Evolutionary conservation across 768 basidiomycete genomes (phyloP).

Genomic region (Gautieria morchelliformis): DNA sequence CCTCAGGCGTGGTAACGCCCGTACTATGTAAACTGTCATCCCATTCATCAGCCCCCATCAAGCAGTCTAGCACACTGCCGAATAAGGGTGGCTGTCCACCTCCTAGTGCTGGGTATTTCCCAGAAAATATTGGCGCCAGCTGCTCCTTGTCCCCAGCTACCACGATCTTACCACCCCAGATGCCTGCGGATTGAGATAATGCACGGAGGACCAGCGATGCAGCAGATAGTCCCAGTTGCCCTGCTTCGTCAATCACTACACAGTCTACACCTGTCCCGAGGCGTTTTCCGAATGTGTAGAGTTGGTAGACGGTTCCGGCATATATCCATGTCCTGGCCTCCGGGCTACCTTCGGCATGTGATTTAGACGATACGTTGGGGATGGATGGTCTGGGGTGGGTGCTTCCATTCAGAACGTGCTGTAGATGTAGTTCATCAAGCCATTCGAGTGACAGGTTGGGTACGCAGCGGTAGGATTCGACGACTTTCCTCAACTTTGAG

Average conservation of each 20-base stretch:
- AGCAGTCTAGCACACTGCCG: constrained; percentile 39
- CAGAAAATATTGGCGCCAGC: constrained; percentile 39
- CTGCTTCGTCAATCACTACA: constrained; percentile 41
- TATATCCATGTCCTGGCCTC: constrained; percentile 4
- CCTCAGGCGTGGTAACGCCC: constrained; percentile 13
- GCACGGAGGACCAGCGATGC: constrained; percentile 37
- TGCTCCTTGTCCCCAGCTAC: constrained; percentile 44
- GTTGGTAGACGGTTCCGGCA: constrained; percentile 18
- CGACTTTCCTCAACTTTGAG: constrained; percentile 29
- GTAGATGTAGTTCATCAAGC: constrained; percentile 33
- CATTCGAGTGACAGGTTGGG: constrained; percentile 29
- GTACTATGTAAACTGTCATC: constrained; percentile 2
- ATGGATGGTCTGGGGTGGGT: constrained; percentile 28
- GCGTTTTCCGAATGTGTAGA: constrained; percentile 38
- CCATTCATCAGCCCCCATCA: constrained; percentile 25
- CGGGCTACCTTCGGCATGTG: not conserved
- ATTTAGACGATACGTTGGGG: not conserved
- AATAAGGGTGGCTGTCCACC: constrained; percentile 26
- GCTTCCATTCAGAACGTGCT: constrained; percentile 32
- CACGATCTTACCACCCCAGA: constrained; percentile 28
- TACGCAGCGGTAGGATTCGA: constrained; percentile 18
- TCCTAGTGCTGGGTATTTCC: constrained; percentile 33
- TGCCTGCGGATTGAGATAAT: constrained; percentile 17
- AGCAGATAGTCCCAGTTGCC: constrained; percentile 38
- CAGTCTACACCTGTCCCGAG: constrained; percentile 31